Evolutionary conservation across 768 basidiomycete genomes (phyloP), one percentile per base, ranked within the genome.

Genomic region (Serendipita sp.): DNA sequence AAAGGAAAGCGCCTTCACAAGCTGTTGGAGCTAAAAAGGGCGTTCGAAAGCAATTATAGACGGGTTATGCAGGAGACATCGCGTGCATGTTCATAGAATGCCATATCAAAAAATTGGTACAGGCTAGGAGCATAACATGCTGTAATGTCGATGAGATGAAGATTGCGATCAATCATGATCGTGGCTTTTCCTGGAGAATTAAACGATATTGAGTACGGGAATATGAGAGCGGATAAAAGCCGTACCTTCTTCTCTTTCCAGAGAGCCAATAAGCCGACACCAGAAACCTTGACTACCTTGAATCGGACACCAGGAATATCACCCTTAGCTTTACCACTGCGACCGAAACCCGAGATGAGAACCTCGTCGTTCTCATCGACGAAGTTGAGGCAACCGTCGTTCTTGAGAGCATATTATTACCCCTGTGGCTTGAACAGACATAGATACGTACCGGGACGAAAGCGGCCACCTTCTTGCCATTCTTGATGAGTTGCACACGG

Each of bases 261-360:
- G 72, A 96, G 81, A 67, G 94, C 94, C 68, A 96, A 84, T 66
- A 99, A 85, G 81, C 96, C 96, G 70, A 99, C 96, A 74, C 96
- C 96, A 64, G 96, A 97, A 47, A 99, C 96, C 81, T 99, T 98
- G 72, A 99, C 96, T 70, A 98, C 86, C 80, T 99, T 98, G 88
- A 97, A 98, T 69, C 95, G 92, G 69, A 98, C 95, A 84, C 96
- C 94, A 46, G 96, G 96, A 79, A 99, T 98, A 89, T 98, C 95
- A 86, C 91, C 96, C 84, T 98, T 99, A 68, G 95, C 95, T 81
- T 98, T 98, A 70, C 96, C 96, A 71, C 94, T 86, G 75, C 96
- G 92, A 86, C 96, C 96, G 84, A 99, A 99, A 78, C 96, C 95
- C 69, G 95, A 97, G 76, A 98, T 97, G 70, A 96, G 88, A 70